These are phyloP conservation scores for Candida multigemmis DNA, from an alignment of 805 yeast species.

Conservation along the genomic window DNA sequence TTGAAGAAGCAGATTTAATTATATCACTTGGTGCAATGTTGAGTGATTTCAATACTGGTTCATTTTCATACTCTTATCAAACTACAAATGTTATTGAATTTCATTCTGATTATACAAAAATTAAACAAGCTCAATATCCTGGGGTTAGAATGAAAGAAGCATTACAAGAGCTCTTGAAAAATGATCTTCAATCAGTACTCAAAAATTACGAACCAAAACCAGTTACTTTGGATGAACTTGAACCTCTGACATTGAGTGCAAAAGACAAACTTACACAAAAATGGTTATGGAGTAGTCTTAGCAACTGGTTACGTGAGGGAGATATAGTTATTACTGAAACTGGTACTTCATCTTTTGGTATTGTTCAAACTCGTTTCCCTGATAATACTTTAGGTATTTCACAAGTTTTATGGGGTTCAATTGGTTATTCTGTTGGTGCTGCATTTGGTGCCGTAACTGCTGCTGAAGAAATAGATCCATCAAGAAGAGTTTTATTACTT, in stretches of 20 bases:
- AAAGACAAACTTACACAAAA: slow-evolving; percentile 13
- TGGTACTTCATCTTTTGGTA: slow-evolving; percentile 28
- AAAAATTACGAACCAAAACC: slow-evolving; percentile 6
- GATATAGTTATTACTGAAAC: slow-evolving; percentile 26
- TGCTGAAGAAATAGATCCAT: slow-evolving; percentile 21
- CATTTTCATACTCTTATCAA: slow-evolving; percentile 68
- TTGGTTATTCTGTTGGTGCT: slow-evolving; percentile 27
- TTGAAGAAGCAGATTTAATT: slow-evolving; percentile 45
- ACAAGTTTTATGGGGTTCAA: slow-evolving; percentile 27
- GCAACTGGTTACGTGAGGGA: slow-evolving; percentile 18
- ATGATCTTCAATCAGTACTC: slow-evolving; percentile 4
- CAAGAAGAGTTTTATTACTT: slow-evolving; percentile 26
- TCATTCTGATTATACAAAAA: slow-evolving; percentile 70
- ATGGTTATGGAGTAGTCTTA: slow-evolving; percentile 20
- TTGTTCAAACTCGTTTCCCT: slow-evolving; percentile 21
- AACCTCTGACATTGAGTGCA: slow-evolving; percentile 3
- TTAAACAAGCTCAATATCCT: slow-evolving; percentile 61
- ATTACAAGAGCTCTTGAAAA: slow-evolving; percentile 13
- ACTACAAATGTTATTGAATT: slow-evolving; percentile 70
- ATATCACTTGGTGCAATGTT: slow-evolving; percentile 75
- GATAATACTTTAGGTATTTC: slow-evolving; percentile 20
- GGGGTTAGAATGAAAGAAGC: slow-evolving; percentile 61
- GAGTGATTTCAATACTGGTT: slow-evolving; percentile 87
- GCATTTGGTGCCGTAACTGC: slow-evolving; percentile 25
- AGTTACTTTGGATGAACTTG: slow-evolving; percentile 8